phyloP scores from a whole-genome alignment of 768 basidiomycete genomes.

The Mycena floridula region DNA sequence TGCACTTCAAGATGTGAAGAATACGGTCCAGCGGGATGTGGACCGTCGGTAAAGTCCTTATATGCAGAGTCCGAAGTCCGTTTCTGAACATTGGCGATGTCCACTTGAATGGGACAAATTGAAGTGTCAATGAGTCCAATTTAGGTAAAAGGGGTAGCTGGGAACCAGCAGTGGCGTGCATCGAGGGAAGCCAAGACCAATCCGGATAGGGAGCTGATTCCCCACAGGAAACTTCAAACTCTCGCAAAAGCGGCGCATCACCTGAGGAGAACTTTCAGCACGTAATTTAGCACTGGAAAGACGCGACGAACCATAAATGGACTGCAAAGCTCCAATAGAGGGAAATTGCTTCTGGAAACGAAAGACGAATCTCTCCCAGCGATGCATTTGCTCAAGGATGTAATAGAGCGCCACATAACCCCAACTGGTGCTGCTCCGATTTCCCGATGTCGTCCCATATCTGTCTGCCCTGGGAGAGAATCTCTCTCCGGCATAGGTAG shows the following conservation, averaged over 20 bases:
- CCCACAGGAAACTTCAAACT: slow-evolving; percentile 73
- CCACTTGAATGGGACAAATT: slow-evolving; percentile 74
- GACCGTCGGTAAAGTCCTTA: slow-evolving; percentile 59
- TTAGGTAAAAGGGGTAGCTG: slow-evolving; percentile 50
- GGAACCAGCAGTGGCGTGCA: slow-evolving; percentile 12
- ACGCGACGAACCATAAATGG: slow-evolving; percentile 51
- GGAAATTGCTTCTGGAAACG: slow-evolving; percentile 73
- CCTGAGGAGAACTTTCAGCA: slow-evolving; percentile 33
- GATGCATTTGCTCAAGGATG: slow-evolving; percentile 71
- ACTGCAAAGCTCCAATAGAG: slow-evolving; percentile 67
- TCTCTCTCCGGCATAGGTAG: slow-evolving; percentile 5
- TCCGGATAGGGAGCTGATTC: slow-evolving; percentile 55
- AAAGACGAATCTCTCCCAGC: slow-evolving; percentile 80
- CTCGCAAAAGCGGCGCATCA: slow-evolving; percentile 63
- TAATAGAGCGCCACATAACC: slow-evolving; percentile 78
- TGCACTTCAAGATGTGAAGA: slow-evolving; percentile 56
- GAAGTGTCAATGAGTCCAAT: slow-evolving; percentile 54
- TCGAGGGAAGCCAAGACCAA: slow-evolving; percentile 71
- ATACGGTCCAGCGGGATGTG: slow-evolving; percentile 65
- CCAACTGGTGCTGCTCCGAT: slow-evolving; percentile 35
- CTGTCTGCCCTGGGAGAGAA: neutral
- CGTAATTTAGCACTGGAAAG: neutral
- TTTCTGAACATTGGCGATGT: slow-evolving; percentile 65
- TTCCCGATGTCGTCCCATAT: neutral
- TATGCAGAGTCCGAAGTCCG: slow-evolving; percentile 50